Base-by-base conservation (phyloP, 1,284 basidiomycete species). In the Cerioporus squamosus region DNA sequence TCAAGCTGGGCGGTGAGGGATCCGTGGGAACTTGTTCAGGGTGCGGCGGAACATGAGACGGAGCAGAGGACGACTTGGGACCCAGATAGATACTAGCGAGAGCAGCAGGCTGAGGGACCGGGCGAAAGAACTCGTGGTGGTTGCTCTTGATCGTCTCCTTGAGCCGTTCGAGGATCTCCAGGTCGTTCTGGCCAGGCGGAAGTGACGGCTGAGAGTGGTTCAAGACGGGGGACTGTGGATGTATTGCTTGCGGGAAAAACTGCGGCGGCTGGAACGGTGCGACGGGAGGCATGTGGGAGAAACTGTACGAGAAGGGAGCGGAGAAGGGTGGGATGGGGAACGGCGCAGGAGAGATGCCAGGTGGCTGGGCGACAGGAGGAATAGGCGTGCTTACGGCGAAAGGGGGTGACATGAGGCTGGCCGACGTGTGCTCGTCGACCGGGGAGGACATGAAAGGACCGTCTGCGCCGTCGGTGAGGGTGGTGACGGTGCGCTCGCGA, bases 131-230 rank as follows among this genome's bases (percentile, higher is more conserved):
- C 53, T 87, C 82, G 69, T 91, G 89, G 66, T 91, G 88, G 54
- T 83, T 83, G 40, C 77, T 81, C 68, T 85, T 87, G 72, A 91
- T 91, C 53, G 82, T 77, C 39, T 83, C 76, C 72, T 91, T 91
- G 69, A 91, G 82, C 55, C 83, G 83, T 72, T 91, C 84, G 59
- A 91, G 79, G 45, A 84, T 80, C 69, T 89, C 86, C 60, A 91
- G 79, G 74, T 91, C 89, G 66, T 77, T 81, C 65, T 83, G 76
- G 14, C 72, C 74, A 42, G 68, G 61, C 2, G 69, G 66, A 8
- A 65, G 59, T 20, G 55, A 40, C 20, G 48, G 7, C 51, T 23
- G 55, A 36, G 33, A 36, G 5, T 36, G 33, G 2, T 6, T 36
- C 33, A 17, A 4, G 15, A 17, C 33, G 33, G 33, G 8, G 10